A percentile compares a stretch with the other conserved stretches of the same genome.
phyloP scores from a whole-genome alignment of 2,329 filamentous ascomycete species.

The Blastomyces emzantsi region DNA sequence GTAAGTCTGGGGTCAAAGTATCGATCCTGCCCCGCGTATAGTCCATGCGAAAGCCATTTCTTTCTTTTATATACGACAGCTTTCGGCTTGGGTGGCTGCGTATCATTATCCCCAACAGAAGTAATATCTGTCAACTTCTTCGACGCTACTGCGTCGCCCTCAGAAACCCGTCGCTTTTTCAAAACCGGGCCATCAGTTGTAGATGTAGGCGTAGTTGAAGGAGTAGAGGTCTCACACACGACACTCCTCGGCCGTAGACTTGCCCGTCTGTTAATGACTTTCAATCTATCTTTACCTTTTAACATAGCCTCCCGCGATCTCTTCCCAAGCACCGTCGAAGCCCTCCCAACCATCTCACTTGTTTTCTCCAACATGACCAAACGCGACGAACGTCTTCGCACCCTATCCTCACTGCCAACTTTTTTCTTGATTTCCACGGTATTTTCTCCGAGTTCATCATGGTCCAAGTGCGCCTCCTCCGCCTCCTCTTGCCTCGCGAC shows the following conservation, averaged over 20 bases:
- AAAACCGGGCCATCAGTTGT: slow-evolving; percentile 24
- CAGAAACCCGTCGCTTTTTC: slow-evolving; percentile 38
- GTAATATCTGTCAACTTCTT: slow-evolving; percentile 17
- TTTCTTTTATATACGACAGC: slow-evolving; percentile 45
- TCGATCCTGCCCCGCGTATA: slow-evolving; percentile 73
- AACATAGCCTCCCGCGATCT: slow-evolving; percentile 49
- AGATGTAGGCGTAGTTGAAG: slow-evolving; percentile 2
- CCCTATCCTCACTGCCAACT: slow-evolving; percentile 23
- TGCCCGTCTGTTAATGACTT: slow-evolving; percentile 47
- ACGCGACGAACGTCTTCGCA: slow-evolving; percentile 36
- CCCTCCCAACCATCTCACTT: slow-evolving; percentile 41
- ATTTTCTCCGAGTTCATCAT: slow-evolving; percentile 19
- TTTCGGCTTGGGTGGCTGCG: slow-evolving; percentile 15
- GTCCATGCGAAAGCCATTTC: slow-evolving; percentile 69
- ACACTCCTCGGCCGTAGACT: slow-evolving; percentile 48
- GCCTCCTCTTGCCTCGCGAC: neutral
- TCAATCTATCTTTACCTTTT: slow-evolving; percentile 41
- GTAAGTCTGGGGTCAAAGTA: slow-evolving; percentile 40
- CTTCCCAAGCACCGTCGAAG: slow-evolving; percentile 50
- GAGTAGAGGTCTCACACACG: slow-evolving; percentile 12
- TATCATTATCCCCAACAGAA: slow-evolving; percentile 18
- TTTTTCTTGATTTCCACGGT: slow-evolving; percentile 19
- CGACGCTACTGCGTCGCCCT: slow-evolving; percentile 23
- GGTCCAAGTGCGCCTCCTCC: slow-evolving; percentile 14
- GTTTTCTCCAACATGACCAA: slow-evolving; percentile 36